Conservation (phyloP, 2,329 filamentous ascomycete genomes). For the Ambrosiella cleistominuta region DNA sequence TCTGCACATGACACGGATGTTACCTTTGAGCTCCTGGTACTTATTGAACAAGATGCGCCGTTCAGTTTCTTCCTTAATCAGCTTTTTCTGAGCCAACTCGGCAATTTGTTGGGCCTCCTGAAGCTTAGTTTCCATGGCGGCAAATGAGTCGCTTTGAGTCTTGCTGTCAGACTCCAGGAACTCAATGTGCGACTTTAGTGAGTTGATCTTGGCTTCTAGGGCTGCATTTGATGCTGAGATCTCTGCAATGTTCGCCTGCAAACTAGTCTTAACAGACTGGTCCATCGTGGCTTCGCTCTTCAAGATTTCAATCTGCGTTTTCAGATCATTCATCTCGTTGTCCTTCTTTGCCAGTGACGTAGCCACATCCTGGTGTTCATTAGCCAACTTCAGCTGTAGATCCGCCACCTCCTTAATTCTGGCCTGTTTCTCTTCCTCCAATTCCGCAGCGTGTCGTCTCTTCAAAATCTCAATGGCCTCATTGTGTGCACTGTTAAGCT, state of each 20-base stretch:
- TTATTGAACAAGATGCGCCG: slow-evolving; percentile 90
- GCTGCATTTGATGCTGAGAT: slow-evolving; percentile 43
- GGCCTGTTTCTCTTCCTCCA: slow-evolving; percentile 45
- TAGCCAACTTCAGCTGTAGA: slow-evolving; percentile 35
- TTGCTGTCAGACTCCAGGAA: slow-evolving; percentile 83
- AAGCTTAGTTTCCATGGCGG: slow-evolving; percentile 61
- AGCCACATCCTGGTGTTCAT: slow-evolving; percentile 34
- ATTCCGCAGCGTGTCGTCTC: slow-evolving; percentile 42
- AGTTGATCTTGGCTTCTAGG: slow-evolving; percentile 58
- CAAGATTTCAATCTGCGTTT: slow-evolving; percentile 27
- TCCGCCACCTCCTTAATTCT: slow-evolving; percentile 47
- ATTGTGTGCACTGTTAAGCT: slow-evolving; percentile 41
- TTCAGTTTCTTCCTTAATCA: slow-evolving; percentile 80
- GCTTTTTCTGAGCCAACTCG: slow-evolving; percentile 56
- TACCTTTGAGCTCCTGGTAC: slow-evolving; percentile 93
- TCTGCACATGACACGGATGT: slow-evolving; percentile 95
- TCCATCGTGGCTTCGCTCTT: slow-evolving; percentile 42
- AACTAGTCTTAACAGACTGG: slow-evolving; percentile 37
- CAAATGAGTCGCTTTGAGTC: slow-evolving; percentile 72
- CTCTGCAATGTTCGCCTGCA: slow-evolving; percentile 37
- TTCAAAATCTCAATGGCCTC: slow-evolving; percentile 50
- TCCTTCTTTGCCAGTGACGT: slow-evolving; percentile 34
- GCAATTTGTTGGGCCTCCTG: slow-evolving; percentile 58
- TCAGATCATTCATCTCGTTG: slow-evolving; percentile 33
- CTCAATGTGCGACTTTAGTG: slow-evolving; percentile 64